These are phyloP conservation scores for Colletotrichum simmondsii DNA, from an alignment of 2,329 filamentous ascomycete species.

Conservation along the genomic window DNA sequence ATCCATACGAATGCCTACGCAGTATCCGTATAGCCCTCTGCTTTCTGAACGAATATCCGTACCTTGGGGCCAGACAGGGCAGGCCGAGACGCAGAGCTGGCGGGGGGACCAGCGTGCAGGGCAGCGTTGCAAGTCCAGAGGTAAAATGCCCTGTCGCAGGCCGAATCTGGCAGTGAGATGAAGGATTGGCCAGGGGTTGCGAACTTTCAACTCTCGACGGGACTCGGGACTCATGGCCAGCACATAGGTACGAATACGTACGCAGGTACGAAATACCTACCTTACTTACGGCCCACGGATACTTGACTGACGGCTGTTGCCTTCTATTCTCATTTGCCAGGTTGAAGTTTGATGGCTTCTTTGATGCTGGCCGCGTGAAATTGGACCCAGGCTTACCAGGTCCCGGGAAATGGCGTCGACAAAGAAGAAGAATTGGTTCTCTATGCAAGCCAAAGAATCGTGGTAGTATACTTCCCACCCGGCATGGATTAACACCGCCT, in stretches of 20 bases:
- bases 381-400: conserved; percentile 17
- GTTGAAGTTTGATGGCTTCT: conserved; percentile 14
- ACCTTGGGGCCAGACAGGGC: neutral
- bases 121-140: conserved; percentile 3
- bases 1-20: neutral
- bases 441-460: conserved; percentile 1
- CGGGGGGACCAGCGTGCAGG: neutral
- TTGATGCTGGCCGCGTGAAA: conserved; percentile 6
- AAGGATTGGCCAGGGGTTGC: conserved; percentile 15
- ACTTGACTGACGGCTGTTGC: neutral
- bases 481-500: neutral
- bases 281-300: too few relatives aligned
- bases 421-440: neutral
- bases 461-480: neutral
- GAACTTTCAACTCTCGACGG: neutral
- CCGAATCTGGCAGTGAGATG: conserved; percentile 28
- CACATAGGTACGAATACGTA: neutral
- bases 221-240: neutral
- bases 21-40: too few relatives aligned
- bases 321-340: conserved; percentile 17
- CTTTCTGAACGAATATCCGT: neutral
- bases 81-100: neutral
- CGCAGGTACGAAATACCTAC: too few relatives aligned
- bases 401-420: conserved; percentile 4
- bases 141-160: conserved; percentile 14